Evolutionary conservation across 2,329 filamentous ascomycete genomes (phyloP).

Genomic region (Lecanicillium sp.): DNA sequence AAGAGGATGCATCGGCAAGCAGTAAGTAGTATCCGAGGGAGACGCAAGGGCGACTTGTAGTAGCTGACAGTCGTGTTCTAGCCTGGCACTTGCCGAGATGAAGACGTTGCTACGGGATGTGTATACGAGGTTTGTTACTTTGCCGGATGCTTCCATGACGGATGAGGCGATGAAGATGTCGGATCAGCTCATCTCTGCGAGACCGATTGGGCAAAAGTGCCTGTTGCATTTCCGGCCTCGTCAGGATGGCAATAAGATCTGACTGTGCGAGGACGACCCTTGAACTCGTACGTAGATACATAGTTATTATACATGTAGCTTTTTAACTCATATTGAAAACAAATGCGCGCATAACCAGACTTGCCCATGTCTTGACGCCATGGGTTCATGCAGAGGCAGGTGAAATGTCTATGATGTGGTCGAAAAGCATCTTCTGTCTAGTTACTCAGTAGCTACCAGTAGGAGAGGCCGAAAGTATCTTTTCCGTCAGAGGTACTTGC

Average conservation of each 20-base stretch:
- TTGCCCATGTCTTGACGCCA: not conserved
- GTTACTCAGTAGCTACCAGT: not conserved
- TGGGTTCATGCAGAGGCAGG: not conserved
- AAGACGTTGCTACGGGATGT: slow-evolving; percentile 57
- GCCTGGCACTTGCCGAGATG: slow-evolving; percentile 61
- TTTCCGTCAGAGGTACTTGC: too few relatives aligned
- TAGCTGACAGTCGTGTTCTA: slow-evolving; percentile 14
- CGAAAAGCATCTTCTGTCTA: too few relatives aligned
- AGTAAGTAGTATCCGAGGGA: slow-evolving; percentile 42
- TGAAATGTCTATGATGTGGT: not conserved
- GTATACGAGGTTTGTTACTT: slow-evolving; percentile 53
- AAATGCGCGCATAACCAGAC: too few relatives aligned
- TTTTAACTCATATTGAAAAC: too few relatives aligned
- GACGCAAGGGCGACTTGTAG: not conserved
- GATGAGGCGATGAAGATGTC: slow-evolving; percentile 55
- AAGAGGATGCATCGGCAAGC: slow-evolving; percentile 59
- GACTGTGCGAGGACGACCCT: too few relatives aligned
- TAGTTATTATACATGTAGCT: too few relatives aligned
- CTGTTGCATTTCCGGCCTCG: slow-evolving; percentile 43
- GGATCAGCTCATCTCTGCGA: slow-evolving; percentile 61
- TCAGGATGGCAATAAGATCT: slow-evolving; percentile 8
- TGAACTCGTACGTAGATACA: too few relatives aligned
- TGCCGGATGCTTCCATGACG: slow-evolving; percentile 48
- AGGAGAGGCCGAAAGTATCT: not conserved
- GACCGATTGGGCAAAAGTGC: slow-evolving; percentile 55